A percentile compares a stretch with the other conserved stretches of the same genome.
phyloP scores from a whole-genome alignment of 1,284 basidiomycete species.

The Macrocystidia cucumis region DNA sequence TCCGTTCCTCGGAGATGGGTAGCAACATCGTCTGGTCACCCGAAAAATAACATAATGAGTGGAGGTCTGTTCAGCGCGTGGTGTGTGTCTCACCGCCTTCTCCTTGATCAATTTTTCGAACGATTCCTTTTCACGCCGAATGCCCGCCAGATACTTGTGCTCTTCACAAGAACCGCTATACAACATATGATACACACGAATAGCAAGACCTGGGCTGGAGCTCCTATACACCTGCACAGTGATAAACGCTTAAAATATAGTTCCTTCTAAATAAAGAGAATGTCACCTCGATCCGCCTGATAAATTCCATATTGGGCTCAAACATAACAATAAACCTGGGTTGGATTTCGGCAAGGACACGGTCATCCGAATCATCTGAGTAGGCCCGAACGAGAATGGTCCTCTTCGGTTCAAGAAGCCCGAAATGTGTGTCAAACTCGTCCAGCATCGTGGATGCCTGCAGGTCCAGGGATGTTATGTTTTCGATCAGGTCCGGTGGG shows the following conservation, averaged over 20 bases:
- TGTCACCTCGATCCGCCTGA: slow-evolving; percentile 84
- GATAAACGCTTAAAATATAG: slow-evolving; percentile 1
- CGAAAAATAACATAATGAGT: background rate
- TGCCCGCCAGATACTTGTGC: slow-evolving; percentile 86
- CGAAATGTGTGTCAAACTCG: slow-evolving; percentile 79
- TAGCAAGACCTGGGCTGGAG: slow-evolving; percentile 69
- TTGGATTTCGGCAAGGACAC: slow-evolving; percentile 79
- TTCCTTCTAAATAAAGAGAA: slow-evolving; percentile 2
- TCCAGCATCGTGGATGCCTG: slow-evolving; percentile 24
- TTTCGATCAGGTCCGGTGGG: slow-evolving; percentile 12
- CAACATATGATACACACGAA: slow-evolving; percentile 95
- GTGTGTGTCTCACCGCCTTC: slow-evolving; percentile 78
- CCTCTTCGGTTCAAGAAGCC: slow-evolving; percentile 73
- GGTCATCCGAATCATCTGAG: slow-evolving; percentile 90
- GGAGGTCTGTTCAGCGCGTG: slow-evolving; percentile 2
- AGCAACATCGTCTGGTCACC: slow-evolving; percentile 77
- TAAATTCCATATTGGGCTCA: slow-evolving; percentile 91
- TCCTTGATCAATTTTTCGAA: slow-evolving; percentile 94
- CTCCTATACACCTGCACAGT: slow-evolving; percentile 82
- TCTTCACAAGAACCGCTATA: slow-evolving; percentile 94
- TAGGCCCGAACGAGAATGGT: slow-evolving; percentile 86
- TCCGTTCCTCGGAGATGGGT: slow-evolving; percentile 67
- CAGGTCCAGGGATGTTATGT: slow-evolving; percentile 20
- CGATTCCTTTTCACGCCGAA: slow-evolving; percentile 89
- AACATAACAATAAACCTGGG: slow-evolving; percentile 94